Evolutionary conservation across 1,284 basidiomycete species (phyloP).

Genomic region (Sphagnurus paluster): DNA sequence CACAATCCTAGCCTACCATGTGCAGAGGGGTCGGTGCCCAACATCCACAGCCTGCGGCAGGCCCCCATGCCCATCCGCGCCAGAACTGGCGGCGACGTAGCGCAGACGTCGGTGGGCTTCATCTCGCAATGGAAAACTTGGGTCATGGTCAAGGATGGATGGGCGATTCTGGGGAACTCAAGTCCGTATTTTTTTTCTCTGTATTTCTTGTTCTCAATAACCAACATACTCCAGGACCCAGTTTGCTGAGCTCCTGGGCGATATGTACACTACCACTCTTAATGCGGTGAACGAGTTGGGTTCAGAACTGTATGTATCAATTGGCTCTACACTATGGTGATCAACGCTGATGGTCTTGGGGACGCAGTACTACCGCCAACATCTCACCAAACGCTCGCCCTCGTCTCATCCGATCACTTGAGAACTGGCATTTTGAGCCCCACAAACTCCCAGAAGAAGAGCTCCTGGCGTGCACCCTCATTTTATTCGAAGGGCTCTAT

Average conservation of each 20-base stretch:
- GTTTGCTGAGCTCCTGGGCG: constrained; percentile 78
- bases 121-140: constrained; percentile 68
- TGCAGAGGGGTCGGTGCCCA: constrained; percentile 10
- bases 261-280: constrained; percentile 80
- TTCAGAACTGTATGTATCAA: constrained; percentile 42
- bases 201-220: constrained; percentile 10
- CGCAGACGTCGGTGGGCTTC: constrained; percentile 83
- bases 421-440: constrained; percentile 87
- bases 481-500: constrained; percentile 76
- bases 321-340: background rate
- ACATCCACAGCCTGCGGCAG: constrained; percentile 13
- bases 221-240: constrained; percentile 33
- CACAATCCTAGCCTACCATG: constrained; percentile 6
- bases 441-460: constrained; percentile 79
- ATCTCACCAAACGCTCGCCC: constrained; percentile 40
- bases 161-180: constrained; percentile 56
- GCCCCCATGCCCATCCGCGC: constrained; percentile 11
- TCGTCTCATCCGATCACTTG: constrained; percentile 64
- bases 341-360: constrained; percentile 4
- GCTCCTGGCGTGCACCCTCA: constrained; percentile 74
- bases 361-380: constrained; percentile 30
- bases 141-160: constrained; percentile 75
- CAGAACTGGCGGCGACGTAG: constrained; percentile 52
- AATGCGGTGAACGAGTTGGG: constrained; percentile 65
- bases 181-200: constrained; percentile 42